Evolutionary conservation across 1,284 basidiomycete genomes (phyloP).

Genomic region (Apiotrichum sp.): DNA sequence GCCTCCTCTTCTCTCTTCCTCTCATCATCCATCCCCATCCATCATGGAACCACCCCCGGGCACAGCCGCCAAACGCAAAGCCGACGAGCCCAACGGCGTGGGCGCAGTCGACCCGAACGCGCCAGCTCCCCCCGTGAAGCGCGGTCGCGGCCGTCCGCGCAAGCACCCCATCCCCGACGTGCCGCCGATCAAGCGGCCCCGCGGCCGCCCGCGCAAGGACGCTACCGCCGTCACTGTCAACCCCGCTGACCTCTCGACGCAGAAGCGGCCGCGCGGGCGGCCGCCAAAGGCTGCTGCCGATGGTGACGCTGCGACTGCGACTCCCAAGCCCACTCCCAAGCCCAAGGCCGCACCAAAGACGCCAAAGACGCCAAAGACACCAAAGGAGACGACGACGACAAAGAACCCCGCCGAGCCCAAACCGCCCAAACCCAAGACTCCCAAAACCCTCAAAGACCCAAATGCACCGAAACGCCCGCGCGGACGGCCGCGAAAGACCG

Average conservation of each 20-base stretch:
- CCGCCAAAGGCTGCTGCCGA: too few relatives aligned
- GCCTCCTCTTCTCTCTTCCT: background rate
- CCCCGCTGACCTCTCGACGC: too few relatives aligned
- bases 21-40: background rate
- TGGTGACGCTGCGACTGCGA: too few relatives aligned
- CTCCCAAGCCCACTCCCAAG: too few relatives aligned
- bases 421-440: too few relatives aligned
- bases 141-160: constrained; percentile 1
- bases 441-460: too few relatives aligned
- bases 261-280: too few relatives aligned
- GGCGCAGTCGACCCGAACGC: background rate
- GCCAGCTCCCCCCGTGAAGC: background rate
- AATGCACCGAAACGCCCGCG: background rate
- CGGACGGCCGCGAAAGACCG: background rate
- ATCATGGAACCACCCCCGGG: too few relatives aligned
- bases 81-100: background rate
- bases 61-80: background rate
- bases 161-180: background rate
- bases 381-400: too few relatives aligned
- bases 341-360: too few relatives aligned
- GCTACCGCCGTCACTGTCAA: background rate
- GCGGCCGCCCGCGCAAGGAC: background rate
- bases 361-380: too few relatives aligned
- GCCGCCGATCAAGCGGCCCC: background rate
- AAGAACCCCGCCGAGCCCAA: too few relatives aligned